Base-by-base conservation (phyloP, 106 monocot genomes). In the Acanthochlamys bracteata region DNA sequence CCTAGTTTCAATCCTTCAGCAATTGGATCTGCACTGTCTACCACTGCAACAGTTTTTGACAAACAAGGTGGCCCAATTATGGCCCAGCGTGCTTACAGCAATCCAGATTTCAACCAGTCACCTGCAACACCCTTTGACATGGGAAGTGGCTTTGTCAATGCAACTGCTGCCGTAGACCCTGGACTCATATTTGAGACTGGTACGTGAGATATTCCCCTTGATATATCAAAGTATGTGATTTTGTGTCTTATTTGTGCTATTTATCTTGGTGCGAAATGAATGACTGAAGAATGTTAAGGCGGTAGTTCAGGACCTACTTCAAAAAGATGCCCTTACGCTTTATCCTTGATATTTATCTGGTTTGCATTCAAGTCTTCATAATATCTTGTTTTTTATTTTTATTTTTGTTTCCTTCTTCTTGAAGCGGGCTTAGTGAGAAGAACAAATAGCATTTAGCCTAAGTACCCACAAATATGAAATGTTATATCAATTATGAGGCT, bases 61-160 rank as follows among this genome's bases (percentile, higher is more conserved):
- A 98, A 76, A 42, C 77, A 85, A 59, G 96, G 96, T 42, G 75
- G 82, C 0, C 85, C 81, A 12, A 98, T 98, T 69, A 91, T 91
- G 87, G 91, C 91, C 8, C 91, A 98, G 57, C 75, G 78, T 41
- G 53, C 83, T 25, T 83, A 98, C 62, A 76, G 56, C 72, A 73
- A 83, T 41, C 85, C 91, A 0, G 91, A 98, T 58, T 77, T 69
- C 4, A 78, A 59, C 42, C 80, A 81, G 56, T 80, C 82, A 39
- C 85, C 87, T 27, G 96, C 96, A n/a, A 98, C 96, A 53, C 85
- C 88, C 21, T 98, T 98, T 60, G 96, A 98, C 74, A 98, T 98
- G 96, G 88, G 96, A 42, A 88, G 83, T 70, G 91, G 96, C 10
- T 91, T 91, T 75, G 91, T 85, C 57, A 98, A 98, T 73, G 87